These are phyloP conservation scores for Plectosphaerella cucumerina DNA, from an alignment of 2,329 filamentous ascomycete genomes.

Conservation along the genomic window DNA sequence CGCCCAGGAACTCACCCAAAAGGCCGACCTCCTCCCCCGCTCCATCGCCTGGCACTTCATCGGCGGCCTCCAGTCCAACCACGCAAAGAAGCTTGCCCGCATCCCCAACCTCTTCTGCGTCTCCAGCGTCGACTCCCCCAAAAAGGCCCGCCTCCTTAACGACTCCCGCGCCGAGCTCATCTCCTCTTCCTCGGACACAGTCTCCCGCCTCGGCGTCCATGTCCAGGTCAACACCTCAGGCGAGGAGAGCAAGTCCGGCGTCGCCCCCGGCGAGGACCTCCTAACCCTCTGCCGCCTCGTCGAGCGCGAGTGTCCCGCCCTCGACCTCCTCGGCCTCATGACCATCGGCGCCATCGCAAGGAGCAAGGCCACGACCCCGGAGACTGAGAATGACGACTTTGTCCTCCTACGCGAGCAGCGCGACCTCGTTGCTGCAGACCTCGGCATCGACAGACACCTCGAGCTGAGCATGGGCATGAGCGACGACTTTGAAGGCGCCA, in stretches of 20 bases:
- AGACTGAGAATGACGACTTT: slow-evolving; percentile 92
- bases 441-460: slow-evolving; percentile 47
- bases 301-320: slow-evolving; percentile 63
- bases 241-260: slow-evolving; percentile 80
- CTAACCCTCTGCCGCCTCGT: slow-evolving; percentile 67
- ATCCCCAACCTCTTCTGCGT: slow-evolving; percentile 90
- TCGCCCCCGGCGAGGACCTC: slow-evolving; percentile 60
- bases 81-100: slow-evolving; percentile 82
- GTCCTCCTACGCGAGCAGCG: slow-evolving; percentile 61
- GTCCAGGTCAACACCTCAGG: slow-evolving; percentile 95
- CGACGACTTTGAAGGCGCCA: slow-evolving; percentile 87
- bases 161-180: slow-evolving; percentile 64
- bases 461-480: slow-evolving; percentile 99
- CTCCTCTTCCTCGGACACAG: slow-evolving; percentile 29
- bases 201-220: slow-evolving; percentile 63
- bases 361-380: slow-evolving; percentile 66
- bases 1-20: slow-evolving; percentile 81
- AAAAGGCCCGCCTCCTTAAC: slow-evolving; percentile 82
- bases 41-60: slow-evolving; percentile 95
- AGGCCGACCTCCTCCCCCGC: slow-evolving; percentile 72
- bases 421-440: slow-evolving; percentile 60
- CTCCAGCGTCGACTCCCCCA: slow-evolving; percentile 80
- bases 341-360: slow-evolving; percentile 94
- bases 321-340: slow-evolving; percentile 83
- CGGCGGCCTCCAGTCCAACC: slow-evolving; percentile 81